These are phyloP conservation scores for Penicillium arizonense DNA, from an alignment of 495 filamentous ascomycete genomes.

Conservation along the genomic window DNA sequence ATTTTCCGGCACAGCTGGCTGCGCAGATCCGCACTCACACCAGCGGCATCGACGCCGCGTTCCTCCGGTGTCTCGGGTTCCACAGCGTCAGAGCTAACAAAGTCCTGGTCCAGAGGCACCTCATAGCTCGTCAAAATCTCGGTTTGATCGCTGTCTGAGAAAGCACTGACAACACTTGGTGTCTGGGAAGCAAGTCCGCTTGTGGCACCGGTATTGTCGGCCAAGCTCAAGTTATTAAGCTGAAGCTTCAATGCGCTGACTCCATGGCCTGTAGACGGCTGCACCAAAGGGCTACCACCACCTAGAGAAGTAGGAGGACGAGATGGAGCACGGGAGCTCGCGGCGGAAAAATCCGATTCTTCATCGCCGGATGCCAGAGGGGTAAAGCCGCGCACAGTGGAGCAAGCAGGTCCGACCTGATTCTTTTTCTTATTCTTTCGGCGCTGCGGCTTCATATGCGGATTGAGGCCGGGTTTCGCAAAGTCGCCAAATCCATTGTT, in stretches of 20 bases:
- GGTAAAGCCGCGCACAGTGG: conserved; percentile 80
- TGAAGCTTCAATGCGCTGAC: conserved; percentile 78
- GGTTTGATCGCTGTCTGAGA: conserved; percentile 56
- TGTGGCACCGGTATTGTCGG: conserved; percentile 32
- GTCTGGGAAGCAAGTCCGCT: conserved; percentile 42
- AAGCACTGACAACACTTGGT: conserved; percentile 53
- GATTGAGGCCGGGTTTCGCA: conserved; percentile 24
- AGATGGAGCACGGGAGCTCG: conserved; percentile 44
- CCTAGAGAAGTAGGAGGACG: conserved; percentile 23
- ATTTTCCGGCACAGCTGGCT: conserved; percentile 70
- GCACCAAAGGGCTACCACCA: conserved; percentile 54
- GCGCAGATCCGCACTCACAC: conserved; percentile 28
- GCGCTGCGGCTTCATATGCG: conserved; percentile 32
- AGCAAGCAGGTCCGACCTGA: conserved; percentile 60
- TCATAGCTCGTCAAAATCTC: conserved; percentile 77
- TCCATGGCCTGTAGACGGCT: conserved; percentile 60
- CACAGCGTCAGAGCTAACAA: conserved; percentile 69
- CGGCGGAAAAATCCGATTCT: conserved; percentile 69
- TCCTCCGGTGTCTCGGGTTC: conserved; percentile 33
- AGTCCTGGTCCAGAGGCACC: conserved; percentile 83
- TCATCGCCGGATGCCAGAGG: conserved; percentile 82
- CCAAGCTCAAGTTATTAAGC: conserved; percentile 64
- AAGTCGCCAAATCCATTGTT: conserved; percentile 11
- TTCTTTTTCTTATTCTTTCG: conserved; percentile 54
- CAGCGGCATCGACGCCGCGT: background rate